These are phyloP conservation scores for Coelastrella sp. DNA, from an alignment of 139 green algal genomes.

Conservation along the genomic window DNA sequence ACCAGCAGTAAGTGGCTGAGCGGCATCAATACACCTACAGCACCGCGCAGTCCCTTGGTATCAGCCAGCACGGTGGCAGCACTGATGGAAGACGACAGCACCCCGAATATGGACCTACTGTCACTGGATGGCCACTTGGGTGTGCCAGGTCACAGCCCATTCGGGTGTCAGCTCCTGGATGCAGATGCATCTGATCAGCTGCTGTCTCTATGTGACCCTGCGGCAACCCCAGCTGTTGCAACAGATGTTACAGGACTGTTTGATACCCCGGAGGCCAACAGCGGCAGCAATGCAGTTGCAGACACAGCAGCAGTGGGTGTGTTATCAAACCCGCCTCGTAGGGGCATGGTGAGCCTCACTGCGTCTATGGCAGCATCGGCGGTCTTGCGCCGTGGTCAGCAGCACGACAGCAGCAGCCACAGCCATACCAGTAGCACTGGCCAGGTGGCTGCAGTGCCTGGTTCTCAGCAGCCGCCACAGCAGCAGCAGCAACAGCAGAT, in stretches of 20 bases:
- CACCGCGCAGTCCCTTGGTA: slow-evolving; percentile 16
- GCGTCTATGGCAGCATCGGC: neutral
- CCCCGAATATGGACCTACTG: neutral
- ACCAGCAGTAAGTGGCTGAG: neutral
- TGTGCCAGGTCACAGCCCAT: neutral
- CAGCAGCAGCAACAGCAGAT: slow-evolving; percentile 33
- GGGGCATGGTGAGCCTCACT: neutral
- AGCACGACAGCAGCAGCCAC: neutral
- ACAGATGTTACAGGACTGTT: slow-evolving; percentile 15
- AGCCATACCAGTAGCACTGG: neutral
- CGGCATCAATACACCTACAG: neutral
- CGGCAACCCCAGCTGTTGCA: neutral
- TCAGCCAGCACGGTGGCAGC: slow-evolving; percentile 45
- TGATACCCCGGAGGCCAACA: neutral
- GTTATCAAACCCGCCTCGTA: neutral
- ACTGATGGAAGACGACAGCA: slow-evolving; percentile 19
- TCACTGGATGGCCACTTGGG: neutral
- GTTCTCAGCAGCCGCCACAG: neutral
- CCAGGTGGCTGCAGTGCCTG: neutral
- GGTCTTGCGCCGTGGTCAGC: neutral
- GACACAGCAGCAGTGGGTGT: slow-evolving; percentile 6
- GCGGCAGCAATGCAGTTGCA: neutral
- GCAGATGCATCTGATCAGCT: slow-evolving; percentile 31
- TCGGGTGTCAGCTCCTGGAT: slow-evolving; percentile 1
- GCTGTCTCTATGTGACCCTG: slow-evolving; percentile 10